phyloP scores from a whole-genome alignment of 495 filamentous ascomycete genomes.

The Penicillium canescens region DNA sequence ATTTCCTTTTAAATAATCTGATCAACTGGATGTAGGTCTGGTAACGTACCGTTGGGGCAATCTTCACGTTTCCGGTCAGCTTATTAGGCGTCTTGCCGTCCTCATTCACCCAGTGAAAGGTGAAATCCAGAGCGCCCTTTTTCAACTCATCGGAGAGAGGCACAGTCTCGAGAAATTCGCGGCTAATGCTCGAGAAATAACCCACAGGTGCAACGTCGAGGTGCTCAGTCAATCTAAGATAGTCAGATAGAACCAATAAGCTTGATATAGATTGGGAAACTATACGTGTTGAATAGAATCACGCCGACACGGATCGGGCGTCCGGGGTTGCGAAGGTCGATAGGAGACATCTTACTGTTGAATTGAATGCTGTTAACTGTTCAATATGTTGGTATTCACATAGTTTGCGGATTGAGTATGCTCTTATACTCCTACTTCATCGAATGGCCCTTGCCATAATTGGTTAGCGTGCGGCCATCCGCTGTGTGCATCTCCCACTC shows the following conservation, averaged over 20 bases:
- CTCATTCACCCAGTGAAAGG: background rate
- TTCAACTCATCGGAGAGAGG: background rate
- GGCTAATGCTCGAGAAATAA: background rate
- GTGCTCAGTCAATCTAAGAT: background rate
- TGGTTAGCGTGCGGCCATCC: background rate
- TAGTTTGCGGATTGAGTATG: too few relatives aligned
- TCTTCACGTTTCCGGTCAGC: background rate
- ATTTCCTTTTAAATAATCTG: too few relatives aligned
- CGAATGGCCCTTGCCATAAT: background rate
- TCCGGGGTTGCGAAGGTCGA: slow-evolving; percentile 15
- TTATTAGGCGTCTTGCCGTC: background rate
- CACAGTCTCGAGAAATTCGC: background rate
- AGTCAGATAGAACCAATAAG: background rate
- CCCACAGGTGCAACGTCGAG: background rate
- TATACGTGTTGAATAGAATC: slow-evolving; percentile 4
- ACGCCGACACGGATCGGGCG: slow-evolving; percentile 10
- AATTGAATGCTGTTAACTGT: too few relatives aligned
- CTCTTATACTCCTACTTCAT: background rate
- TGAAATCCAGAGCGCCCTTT: background rate
- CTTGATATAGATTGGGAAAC: background rate
- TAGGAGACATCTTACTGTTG: slow-evolving; percentile 2
- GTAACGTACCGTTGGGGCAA: too few relatives aligned
- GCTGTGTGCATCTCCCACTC: background rate
- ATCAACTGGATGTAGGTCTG: too few relatives aligned
- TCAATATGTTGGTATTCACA: too few relatives aligned